phyloP scores from a whole-genome alignment of 768 basidiomycete genomes.

The Naganishia vishniacii region DNA sequence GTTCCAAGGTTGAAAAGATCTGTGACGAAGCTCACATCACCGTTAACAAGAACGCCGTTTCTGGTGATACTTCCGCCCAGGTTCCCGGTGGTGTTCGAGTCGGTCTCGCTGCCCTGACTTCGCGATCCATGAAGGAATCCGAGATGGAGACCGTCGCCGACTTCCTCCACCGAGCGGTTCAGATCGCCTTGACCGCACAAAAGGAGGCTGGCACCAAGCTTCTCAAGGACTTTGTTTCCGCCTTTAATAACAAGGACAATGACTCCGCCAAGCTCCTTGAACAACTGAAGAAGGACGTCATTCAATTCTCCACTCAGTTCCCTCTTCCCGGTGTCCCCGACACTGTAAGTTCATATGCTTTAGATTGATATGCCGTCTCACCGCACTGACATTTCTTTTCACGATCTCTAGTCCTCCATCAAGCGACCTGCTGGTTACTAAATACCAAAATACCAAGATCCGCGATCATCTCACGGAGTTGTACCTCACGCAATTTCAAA shows the following conservation, averaged over 20 bases:
- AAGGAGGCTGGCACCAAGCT: slow-evolving; percentile 92
- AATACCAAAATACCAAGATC: slow-evolving; percentile 10
- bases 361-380: no score
- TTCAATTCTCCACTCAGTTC: slow-evolving; percentile 73
- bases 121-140: slow-evolving; percentile 81
- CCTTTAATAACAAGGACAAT: slow-evolving; percentile 47
- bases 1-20: slow-evolving; percentile 96
- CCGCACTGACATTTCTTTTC: neutral
- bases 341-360: slow-evolving; percentile 37
- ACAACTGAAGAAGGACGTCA: slow-evolving; percentile 72
- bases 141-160: slow-evolving; percentile 81
- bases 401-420: slow-evolving; percentile 33
- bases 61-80: slow-evolving; percentile 90
- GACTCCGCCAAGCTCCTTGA: slow-evolving; percentile 65
- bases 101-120: slow-evolving; percentile 88
- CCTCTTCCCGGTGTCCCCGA: slow-evolving; percentile 81
- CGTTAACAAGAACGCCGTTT: slow-evolving; percentile 86
- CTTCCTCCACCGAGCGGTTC: slow-evolving; percentile 90
- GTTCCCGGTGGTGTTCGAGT: slow-evolving; percentile 95
- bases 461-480: neutral
- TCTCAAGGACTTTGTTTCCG: slow-evolving; percentile 89
- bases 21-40: slow-evolving; percentile 95
- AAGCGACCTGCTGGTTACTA: slow-evolving; percentile 41
- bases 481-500: no score
- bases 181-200: slow-evolving; percentile 80